phyloP scores from a whole-genome alignment of 352 stramenopile species.

The Aphanomyces euteiches region DNA sequence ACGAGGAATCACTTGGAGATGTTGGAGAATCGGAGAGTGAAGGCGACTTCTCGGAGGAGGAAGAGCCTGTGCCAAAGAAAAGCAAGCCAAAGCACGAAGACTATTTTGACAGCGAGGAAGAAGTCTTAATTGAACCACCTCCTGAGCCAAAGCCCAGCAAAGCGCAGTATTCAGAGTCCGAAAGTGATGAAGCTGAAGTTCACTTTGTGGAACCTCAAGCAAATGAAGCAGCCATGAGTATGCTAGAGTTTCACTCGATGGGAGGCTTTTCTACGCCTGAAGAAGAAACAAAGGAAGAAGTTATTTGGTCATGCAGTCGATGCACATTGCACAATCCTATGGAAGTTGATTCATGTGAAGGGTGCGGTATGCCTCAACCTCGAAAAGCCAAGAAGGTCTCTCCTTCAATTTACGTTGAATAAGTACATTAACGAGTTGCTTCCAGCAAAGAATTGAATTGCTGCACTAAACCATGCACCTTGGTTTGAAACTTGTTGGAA shows the following conservation, averaged over 20 bases:
- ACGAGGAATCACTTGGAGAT: slow-evolving; percentile 15
- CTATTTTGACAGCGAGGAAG: neutral
- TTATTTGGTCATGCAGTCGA: slow-evolving; percentile 61
- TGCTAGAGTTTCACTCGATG: slow-evolving; percentile 19
- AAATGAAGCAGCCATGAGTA: slow-evolving; percentile 4
- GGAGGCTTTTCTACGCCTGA: neutral
- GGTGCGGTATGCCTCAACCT: slow-evolving; percentile 43
- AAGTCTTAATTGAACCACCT: slow-evolving; percentile 19
- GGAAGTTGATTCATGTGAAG: slow-evolving; percentile 51
- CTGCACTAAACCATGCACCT: slow-evolving; percentile 66
- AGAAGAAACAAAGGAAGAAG: slow-evolving; percentile 21
- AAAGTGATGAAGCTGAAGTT: slow-evolving; percentile 43
- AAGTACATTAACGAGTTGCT: slow-evolving; percentile 22
- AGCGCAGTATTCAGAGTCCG: neutral
- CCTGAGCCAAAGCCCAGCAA: slow-evolving; percentile 7
- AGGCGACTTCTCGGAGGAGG: neutral
- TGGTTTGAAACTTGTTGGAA: slow-evolving; percentile 76
- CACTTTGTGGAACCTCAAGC: slow-evolving; percentile 43
- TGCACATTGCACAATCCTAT: slow-evolving; percentile 74
- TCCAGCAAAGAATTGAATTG: slow-evolving; percentile 48
- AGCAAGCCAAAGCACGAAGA: neutral
- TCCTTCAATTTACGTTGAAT: slow-evolving; percentile 18
- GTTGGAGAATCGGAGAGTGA: slow-evolving; percentile 7
- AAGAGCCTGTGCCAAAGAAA: slow-evolving; percentile 2
- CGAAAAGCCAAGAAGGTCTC: slow-evolving; percentile 19